phyloP scores from a whole-genome alignment of 2,329 filamentous ascomycete genomes.

The Aspergillus tamarii region DNA sequence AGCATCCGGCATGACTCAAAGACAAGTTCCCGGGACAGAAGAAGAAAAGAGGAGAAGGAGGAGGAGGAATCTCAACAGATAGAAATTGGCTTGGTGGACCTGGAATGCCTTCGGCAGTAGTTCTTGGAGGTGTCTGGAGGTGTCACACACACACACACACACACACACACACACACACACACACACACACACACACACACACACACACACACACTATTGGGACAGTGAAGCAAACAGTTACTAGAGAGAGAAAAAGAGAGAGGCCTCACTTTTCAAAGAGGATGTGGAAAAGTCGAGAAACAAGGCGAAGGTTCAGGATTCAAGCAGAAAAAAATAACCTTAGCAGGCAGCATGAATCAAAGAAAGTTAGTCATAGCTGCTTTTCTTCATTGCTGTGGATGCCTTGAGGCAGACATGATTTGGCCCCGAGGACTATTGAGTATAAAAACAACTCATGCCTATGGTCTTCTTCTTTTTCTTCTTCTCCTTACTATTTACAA shows the following conservation, averaged over 20 bases:
- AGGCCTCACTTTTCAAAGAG: not conserved
- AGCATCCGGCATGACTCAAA: not conserved
- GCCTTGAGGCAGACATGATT: conserved; percentile 7
- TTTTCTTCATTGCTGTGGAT: not conserved
- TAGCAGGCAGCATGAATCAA: conserved; percentile 5
- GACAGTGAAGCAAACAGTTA: not conserved
- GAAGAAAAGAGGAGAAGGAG: not conserved
- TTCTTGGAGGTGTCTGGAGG: not conserved
- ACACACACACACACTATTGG: not conserved
- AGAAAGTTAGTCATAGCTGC: conserved; percentile 1
- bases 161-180: too few species aligned
- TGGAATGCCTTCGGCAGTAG: not conserved
- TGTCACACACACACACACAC: too few species aligned
- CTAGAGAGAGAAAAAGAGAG: not conserved
- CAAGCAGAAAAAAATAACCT: not conserved
- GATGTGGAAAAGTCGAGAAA: not conserved
- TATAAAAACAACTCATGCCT: not conserved
- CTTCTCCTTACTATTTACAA: not conserved
- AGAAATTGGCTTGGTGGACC: not conserved
- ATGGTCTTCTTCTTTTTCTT: not conserved
- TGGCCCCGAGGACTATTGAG: not conserved
- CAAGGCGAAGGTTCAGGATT: not conserved
- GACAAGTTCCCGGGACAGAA: not conserved
- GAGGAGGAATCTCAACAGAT: not conserved
- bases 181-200: too few species aligned